A percentile compares a stretch with the other conserved stretches of the same genome.
Evolutionary conservation across 176 grass and related monocot species (phyloP).

Genomic region (Saccharum spontaneum): DNA sequence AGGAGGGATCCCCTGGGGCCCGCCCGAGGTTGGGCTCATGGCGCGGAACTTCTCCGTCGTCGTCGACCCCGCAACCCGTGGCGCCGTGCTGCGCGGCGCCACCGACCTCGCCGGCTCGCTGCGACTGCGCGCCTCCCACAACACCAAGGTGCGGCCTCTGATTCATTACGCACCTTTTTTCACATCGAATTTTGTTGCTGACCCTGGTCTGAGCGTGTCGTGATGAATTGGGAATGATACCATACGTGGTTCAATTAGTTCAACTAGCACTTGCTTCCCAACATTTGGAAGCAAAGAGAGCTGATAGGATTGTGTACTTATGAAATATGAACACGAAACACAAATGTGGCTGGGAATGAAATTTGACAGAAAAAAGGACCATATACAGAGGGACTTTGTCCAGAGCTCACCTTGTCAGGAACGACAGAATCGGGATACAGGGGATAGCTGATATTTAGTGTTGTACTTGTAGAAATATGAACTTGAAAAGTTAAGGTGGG

Average conservation of each 20-base stretch:
- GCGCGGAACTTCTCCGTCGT: constrained; percentile 50
- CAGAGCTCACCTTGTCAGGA: background rate
- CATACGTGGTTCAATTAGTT: background rate
- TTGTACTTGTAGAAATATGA: background rate
- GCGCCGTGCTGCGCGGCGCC: constrained; percentile 36
- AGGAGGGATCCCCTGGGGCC: background rate
- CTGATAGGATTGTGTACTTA: background rate
- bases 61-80: constrained; percentile 39
- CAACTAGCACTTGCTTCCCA: background rate
- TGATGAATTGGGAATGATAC: background rate
- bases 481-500: background rate
- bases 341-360: background rate
- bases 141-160: constrained; percentile 39
- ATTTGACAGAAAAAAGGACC: background rate
- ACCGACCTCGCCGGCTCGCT: constrained; percentile 34
- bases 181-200: background rate
- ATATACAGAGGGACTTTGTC: background rate
- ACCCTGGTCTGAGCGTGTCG: background rate
- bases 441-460: background rate
- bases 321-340: background rate
- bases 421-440: background rate
- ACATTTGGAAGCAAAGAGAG: background rate
- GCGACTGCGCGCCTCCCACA: constrained; percentile 35
- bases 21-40: constrained; percentile 40
- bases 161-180: background rate